A percentile compares a stretch with the other conserved stretches of the same genome.
These are phyloP conservation scores for Beauveria pseudobassiana DNA, from an alignment of 2,329 filamentous ascomycete genomes.

Conservation along the genomic window DNA sequence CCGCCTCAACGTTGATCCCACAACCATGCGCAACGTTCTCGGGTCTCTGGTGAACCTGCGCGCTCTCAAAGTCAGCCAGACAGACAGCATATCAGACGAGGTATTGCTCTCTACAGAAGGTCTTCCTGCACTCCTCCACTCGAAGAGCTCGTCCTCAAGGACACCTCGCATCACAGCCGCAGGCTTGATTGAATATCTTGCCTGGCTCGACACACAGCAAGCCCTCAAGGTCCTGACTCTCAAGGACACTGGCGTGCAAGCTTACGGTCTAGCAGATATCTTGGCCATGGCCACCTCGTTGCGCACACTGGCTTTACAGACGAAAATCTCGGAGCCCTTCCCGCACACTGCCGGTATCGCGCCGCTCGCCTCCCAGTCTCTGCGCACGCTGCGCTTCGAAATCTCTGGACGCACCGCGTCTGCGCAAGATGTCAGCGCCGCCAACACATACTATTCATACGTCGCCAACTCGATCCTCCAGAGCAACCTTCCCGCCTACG, in stretches of 20 bases:
- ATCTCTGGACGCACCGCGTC: slow-evolving; percentile 56
- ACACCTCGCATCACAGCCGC: slow-evolving; percentile 63
- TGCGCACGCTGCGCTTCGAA: slow-evolving; percentile 74
- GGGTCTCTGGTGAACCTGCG: slow-evolving; percentile 58
- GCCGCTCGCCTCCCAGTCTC: slow-evolving; percentile 58
- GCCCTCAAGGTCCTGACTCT: slow-evolving; percentile 62
- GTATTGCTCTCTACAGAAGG: slow-evolving; percentile 61
- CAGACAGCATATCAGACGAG: slow-evolving; percentile 65
- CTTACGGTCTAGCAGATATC: slow-evolving; percentile 52
- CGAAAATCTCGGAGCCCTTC: slow-evolving; percentile 43
- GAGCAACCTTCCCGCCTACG: slow-evolving; percentile 63
- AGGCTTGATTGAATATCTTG: slow-evolving; percentile 64
- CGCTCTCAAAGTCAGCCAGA: slow-evolving; percentile 66
- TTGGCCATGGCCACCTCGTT: slow-evolving; percentile 51
- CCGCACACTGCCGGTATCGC: slow-evolving; percentile 42
- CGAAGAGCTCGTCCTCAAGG: slow-evolving; percentile 63
- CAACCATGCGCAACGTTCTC: slow-evolving; percentile 63
- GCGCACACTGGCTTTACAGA: slow-evolving; percentile 47
- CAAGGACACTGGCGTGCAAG: slow-evolving; percentile 62
- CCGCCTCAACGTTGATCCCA: slow-evolving; percentile 61
- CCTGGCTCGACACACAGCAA: slow-evolving; percentile 48
- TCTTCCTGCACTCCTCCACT: slow-evolving; percentile 65
- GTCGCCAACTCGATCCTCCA: slow-evolving; percentile 75
- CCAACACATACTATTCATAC: slow-evolving; percentile 71
- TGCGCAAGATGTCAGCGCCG: slow-evolving; percentile 49